Evolutionary conservation across 805 yeast genomes (phyloP), one percentile per base, ranked within the genome.

Genomic region (Wickerhamiella parazyma): DNA sequence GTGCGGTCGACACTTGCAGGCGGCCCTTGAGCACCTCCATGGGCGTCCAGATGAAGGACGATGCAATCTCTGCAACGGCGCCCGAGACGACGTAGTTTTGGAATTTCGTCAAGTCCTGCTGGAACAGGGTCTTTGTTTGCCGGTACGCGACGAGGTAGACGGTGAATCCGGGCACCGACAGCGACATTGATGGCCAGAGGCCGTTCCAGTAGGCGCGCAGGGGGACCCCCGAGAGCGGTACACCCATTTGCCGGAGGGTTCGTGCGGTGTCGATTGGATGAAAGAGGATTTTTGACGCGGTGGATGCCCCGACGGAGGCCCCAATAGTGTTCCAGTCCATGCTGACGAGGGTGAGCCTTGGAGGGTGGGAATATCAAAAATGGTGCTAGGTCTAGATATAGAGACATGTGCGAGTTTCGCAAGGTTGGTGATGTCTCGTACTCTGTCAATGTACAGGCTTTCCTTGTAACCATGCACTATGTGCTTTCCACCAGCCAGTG

Each of bases 1-100:
- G 25, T 20, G 21, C 21, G 26, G 52, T 48, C 18, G 59, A 51
- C 21, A 66, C 56, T 49, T 66, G 70, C 62, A 65, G 56, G 17
- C 69, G 58, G 29, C 69, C 70, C 50, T 67, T 66, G 41, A 66
- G 49, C n/a, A 65, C 68, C 52, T 66, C 70, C 61, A 67, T 65
- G 1, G 70, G 70, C 14, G 70, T 66, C 66, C 67, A 66, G 12
- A 66, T 52, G 31, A 59, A 47, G 14, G 64, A 58, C 29, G 66
- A 62, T 5, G 62, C 55, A 6, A 64, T 21, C 55, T 66, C 70
- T 3, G 70, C 67, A 4, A 58, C 55, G 5, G 65, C 52, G 3
- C 69, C 69, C 42, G 65, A 57, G 22, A 52, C 48, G 6, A 64
- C 51, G 46, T 61, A 66, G 47, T 61, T 66, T 10, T 54, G 8